Evolutionary conservation across 1,284 basidiomycete genomes (phyloP).

Genomic region (Austroboletus novae-zelandiae): DNA sequence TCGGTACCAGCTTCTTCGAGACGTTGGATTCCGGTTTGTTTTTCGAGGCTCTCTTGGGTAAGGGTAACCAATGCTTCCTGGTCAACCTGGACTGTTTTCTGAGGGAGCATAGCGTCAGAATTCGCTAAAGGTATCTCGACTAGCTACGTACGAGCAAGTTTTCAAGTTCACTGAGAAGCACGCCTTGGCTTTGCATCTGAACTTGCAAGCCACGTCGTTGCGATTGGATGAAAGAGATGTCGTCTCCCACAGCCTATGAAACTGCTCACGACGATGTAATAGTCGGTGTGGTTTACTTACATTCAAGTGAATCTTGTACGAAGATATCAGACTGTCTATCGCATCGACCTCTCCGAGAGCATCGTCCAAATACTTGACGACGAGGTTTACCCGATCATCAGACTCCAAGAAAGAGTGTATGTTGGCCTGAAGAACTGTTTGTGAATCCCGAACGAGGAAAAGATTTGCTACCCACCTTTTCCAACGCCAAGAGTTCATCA

Average conservation of each 20-base stretch:
- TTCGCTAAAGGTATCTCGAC: not conserved
- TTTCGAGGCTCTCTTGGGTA: conserved; percentile 84
- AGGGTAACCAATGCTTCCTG: conserved; percentile 72
- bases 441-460: conserved; percentile 2
- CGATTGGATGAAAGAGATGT: conserved; percentile 94
- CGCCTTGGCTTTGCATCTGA: conserved; percentile 93
- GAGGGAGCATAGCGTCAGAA: conserved; percentile 10
- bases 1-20: conserved; percentile 84
- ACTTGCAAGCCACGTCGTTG: conserved; percentile 97
- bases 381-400: conserved; percentile 83
- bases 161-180: conserved; percentile 78
- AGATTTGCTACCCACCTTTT: conserved; percentile 61
- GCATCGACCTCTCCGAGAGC: conserved; percentile 83
- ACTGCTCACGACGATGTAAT: conserved; percentile 3
- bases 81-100: conserved; percentile 95
- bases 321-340: conserved; percentile 82
- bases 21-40: conserved; percentile 67
- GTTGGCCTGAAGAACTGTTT: conserved; percentile 60
- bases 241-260: conserved; percentile 83
- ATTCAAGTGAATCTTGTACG: conserved; percentile 93
- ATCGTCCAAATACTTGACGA: conserved; percentile 86
- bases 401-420: conserved; percentile 97
- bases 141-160: conserved; percentile 67
- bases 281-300: conserved; percentile 43
- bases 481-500: conserved; percentile 86